Conservation (phyloP, 2,329 filamentous ascomycete genomes). For the Xylariales sp. region DNA sequence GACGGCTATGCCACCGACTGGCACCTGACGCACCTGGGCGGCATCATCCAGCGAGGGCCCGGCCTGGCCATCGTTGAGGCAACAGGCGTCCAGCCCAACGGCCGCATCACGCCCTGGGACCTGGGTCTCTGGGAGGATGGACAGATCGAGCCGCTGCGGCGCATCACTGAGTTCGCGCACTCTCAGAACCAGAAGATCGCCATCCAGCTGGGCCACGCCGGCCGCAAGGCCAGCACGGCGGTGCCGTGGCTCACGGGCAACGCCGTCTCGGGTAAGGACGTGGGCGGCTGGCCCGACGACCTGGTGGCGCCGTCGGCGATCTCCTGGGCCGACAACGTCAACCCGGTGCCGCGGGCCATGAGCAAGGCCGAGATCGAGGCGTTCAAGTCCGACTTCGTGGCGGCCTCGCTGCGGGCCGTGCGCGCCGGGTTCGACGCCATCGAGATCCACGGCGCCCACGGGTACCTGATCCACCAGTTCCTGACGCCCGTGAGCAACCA, state of each 20-base stretch:
- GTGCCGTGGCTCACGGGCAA: conserved; percentile 27
- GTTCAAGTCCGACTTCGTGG: conserved; percentile 29
- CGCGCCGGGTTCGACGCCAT: conserved; percentile 58
- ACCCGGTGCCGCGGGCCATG: conserved; percentile 57
- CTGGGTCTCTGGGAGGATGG: conserved; percentile 78
- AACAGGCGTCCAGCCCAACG: conserved; percentile 68
- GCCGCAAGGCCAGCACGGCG: conserved; percentile 34
- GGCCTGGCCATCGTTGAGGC: conserved; percentile 75
- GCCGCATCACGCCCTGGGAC: conserved; percentile 79
- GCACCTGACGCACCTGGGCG: conserved; percentile 81
- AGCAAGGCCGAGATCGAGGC: conserved; percentile 33
- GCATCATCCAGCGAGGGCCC: conserved; percentile 71
- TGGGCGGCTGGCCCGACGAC: conserved; percentile 42
- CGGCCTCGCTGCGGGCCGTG: conserved; percentile 29
- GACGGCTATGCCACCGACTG: conserved; percentile 71
- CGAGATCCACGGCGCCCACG: conserved; percentile 74
- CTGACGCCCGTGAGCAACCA: conserved; percentile 64
- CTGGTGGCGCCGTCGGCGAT: conserved; percentile 48
- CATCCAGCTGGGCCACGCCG: conserved; percentile 65
- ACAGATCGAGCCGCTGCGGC: conserved; percentile 68
- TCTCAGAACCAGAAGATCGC: conserved; percentile 58
- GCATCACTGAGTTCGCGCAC: conserved; percentile 56
- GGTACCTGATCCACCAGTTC: conserved; percentile 71
- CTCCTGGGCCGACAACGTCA: conserved; percentile 45
- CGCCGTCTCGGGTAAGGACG: conserved; percentile 21